These are phyloP conservation scores for Tolypocladium nubicola DNA, from an alignment of 2,329 filamentous ascomycete genomes.

Conservation along the genomic window DNA sequence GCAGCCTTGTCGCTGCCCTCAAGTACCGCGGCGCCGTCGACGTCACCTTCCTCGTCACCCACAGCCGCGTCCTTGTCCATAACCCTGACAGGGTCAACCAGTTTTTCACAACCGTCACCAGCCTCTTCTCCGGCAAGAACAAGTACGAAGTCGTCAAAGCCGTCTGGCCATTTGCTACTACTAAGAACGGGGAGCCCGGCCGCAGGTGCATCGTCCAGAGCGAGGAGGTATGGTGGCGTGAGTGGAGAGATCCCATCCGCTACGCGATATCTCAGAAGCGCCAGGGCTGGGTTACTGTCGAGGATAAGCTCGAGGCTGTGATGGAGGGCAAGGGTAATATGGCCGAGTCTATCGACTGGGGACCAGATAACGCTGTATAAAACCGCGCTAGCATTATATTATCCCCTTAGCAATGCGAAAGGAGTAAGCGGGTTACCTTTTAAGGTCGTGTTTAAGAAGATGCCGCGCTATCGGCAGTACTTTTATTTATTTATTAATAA, in stretches of 20 bases:
- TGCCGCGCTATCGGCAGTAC: too few relatives aligned
- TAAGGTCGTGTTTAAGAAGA: too few relatives aligned
- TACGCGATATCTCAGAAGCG: slow-evolving; percentile 35
- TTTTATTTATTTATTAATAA: too few relatives aligned
- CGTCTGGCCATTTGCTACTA: slow-evolving; percentile 47
- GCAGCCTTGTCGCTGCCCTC: slow-evolving; percentile 37
- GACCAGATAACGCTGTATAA: slow-evolving; percentile 17
- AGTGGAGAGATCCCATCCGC: slow-evolving; percentile 19
- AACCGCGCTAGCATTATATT: too few relatives aligned
- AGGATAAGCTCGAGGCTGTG: slow-evolving; percentile 41
- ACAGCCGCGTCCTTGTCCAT: slow-evolving; percentile 37
- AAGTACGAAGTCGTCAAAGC: slow-evolving; percentile 45
- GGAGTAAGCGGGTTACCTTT: too few relatives aligned
- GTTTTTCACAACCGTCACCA: slow-evolving; percentile 41
- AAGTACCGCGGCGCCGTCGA: slow-evolving; percentile 39
- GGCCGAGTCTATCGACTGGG: slow-evolving; percentile 31
- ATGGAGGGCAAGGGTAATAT: slow-evolving; percentile 36
- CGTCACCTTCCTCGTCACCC: slow-evolving; percentile 39
- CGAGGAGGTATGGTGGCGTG: slow-evolving; percentile 45
- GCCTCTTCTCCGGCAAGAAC: slow-evolving; percentile 40
- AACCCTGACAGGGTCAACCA: slow-evolving; percentile 41
- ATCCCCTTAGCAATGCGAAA: too few relatives aligned
- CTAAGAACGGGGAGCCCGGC: slow-evolving; percentile 30
- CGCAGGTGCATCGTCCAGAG: slow-evolving; percentile 40
- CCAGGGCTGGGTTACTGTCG: slow-evolving; percentile 34